Evolutionary conservation across 176 grass and related monocot genomes (phyloP).

Genomic region (Luzula sylvatica): DNA sequence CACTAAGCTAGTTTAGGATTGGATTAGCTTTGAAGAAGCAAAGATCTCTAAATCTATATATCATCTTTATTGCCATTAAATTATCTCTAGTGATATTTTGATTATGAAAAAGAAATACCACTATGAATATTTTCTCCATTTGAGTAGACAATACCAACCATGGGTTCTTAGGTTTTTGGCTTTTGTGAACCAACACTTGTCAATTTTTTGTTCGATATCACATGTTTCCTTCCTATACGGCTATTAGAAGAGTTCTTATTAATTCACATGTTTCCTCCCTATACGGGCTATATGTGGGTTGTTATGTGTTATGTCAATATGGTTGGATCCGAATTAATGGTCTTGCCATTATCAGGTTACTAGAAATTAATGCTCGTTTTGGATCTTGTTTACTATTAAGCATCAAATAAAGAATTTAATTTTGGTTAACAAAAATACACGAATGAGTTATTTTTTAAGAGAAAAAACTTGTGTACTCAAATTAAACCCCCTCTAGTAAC

Average conservation of each 20-base stretch:
- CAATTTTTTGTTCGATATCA: constrained; percentile 16
- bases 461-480: too few relatives aligned
- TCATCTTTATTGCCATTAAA: constrained; percentile 9
- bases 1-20: constrained; percentile 8
- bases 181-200: not conserved
- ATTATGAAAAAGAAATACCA: not conserved
- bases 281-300: too few relatives aligned
- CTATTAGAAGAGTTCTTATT: not conserved
- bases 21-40: not conserved
- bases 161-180: not conserved
- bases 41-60: not conserved
- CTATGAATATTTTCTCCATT: not conserved
- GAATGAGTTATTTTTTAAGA: too few relatives aligned
- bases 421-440: too few relatives aligned
- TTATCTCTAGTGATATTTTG: constrained; percentile 2
- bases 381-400: too few relatives aligned
- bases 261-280: constrained; percentile 11
- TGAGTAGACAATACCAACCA: not conserved
- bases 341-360: too few relatives aligned
- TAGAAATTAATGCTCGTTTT: too few relatives aligned
- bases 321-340: too few relatives aligned
- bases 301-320: too few relatives aligned
- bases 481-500: too few relatives aligned
- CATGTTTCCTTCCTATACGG: constrained; percentile 14
- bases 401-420: too few relatives aligned